A percentile compares a stretch with the other conserved stretches of the same genome.
Conservation (phyloP, 2,329 filamentous ascomycete genomes). For the Aschersonia sp. region DNA sequence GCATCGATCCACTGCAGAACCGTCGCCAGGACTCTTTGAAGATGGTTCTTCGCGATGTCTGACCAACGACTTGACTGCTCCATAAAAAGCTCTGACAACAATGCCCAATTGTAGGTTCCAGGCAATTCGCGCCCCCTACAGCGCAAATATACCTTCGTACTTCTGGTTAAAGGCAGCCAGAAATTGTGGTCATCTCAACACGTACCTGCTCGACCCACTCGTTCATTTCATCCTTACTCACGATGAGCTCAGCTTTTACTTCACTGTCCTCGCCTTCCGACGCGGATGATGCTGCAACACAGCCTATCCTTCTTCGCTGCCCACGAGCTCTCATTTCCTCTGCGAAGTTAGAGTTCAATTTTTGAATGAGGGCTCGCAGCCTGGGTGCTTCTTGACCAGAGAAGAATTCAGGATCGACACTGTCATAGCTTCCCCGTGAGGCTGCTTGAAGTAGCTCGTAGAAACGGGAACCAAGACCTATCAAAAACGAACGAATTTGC, state of each 20-base stretch:
- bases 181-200: background rate
- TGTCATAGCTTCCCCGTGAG: slow-evolving; percentile 9
- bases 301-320: slow-evolving; percentile 1
- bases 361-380: slow-evolving; percentile 13
- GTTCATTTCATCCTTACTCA: slow-evolving; percentile 3
- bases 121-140: slow-evolving; percentile 8
- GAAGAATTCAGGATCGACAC: slow-evolving; percentile 7
- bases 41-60: slow-evolving; percentile 3
- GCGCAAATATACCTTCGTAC: slow-evolving; percentile 1
- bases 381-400: slow-evolving; percentile 5
- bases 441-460: slow-evolving; percentile 10
- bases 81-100: slow-evolving; percentile 7
- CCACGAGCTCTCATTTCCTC: slow-evolving; percentile 4
- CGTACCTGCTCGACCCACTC: slow-evolving; percentile 4
- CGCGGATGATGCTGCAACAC: background rate
- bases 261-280: background rate
- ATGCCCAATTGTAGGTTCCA: slow-evolving; percentile 6
- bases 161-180: background rate
- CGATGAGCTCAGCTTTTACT: slow-evolving; percentile 2
- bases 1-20: slow-evolving; percentile 2
- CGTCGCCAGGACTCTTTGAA: slow-evolving; percentile 2
- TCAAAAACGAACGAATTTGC: slow-evolving; percentile 10
- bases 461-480: slow-evolving; percentile 10
- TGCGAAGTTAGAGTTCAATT: slow-evolving; percentile 10
- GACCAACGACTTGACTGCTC: slow-evolving; percentile 7